Evolutionary conservation across 352 stramenopile genomes (phyloP), one percentile per base, ranked within the genome.

Genomic region (Phytophthora pini): DNA sequence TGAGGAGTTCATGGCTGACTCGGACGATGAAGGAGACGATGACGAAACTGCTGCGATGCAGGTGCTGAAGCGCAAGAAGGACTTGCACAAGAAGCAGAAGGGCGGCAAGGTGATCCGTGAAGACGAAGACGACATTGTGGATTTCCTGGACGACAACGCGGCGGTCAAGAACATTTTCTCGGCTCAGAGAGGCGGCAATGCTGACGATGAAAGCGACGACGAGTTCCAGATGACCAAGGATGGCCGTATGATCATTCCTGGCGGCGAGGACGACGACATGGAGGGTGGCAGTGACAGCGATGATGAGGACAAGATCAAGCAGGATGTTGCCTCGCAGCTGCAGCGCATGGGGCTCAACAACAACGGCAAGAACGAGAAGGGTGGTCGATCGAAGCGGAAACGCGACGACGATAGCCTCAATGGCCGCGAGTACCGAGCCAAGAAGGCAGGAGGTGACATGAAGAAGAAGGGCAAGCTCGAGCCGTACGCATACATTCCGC

Each of bases 391-490:
- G 11, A 86, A 84, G 58, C 73, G 79, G 50, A 93, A 92, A 76
- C 82, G 84, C 36, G 88, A 93, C 44, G 80, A 85, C 29, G 72
- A 86, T 34, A 67, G 70, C 53, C 32, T 32, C 17, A 84, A 84
- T 22, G 97, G 97, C 39, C 84, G 92, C 48, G 88, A 97, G 49
- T 99, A 98, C 80, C 94, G 95, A 32, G 88, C 88, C 0, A 98
- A 98, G 82, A 99, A 99, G 80, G 94, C 96, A 15, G 93, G 94
- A 22, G 97, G 97, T 51, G 97, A 99, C 76, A 85, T 98, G 27
- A 98, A 97, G 80, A 98, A 97, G 73, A 98, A 99, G 88, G 92
- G 90, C 73, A 98, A 98, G 79, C 93, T 98, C 29, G 96, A 99
- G 70, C 97, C 97, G 52, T 99, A 99, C 75, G 96, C 97, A 8